These are phyloP conservation scores for Cutaneotrichosporon cutaneum DNA, from an alignment of 1,284 basidiomycete genomes.

Conservation along the genomic window DNA sequence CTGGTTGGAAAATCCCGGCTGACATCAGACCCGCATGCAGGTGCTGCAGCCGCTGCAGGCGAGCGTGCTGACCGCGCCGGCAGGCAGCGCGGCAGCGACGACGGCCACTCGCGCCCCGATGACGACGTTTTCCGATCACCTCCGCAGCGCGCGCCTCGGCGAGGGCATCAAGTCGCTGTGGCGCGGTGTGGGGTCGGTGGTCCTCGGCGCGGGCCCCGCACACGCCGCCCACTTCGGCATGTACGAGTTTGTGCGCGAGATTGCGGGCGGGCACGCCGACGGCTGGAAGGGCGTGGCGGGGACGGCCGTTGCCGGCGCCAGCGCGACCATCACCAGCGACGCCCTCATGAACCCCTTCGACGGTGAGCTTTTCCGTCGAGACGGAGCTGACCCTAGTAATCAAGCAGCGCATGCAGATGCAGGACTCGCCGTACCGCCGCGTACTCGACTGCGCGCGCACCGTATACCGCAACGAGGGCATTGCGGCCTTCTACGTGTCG, in stretches of 20 bases:
- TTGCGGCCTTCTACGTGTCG: constrained; percentile 93
- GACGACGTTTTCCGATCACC: constrained; percentile 45
- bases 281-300: constrained; percentile 50
- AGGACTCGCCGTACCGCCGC: constrained; percentile 83
- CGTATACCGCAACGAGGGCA: constrained; percentile 82
- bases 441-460: constrained; percentile 74
- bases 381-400: constrained; percentile 64
- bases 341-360: constrained; percentile 99
- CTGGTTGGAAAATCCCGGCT: not conserved
- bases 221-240: constrained; percentile 98
- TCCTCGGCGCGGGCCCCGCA: constrained; percentile 94
- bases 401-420: constrained; percentile 98
- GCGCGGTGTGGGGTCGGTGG: constrained; percentile 96
- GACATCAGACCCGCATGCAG: constrained; percentile 92
- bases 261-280: constrained; percentile 68
- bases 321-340: constrained; percentile 92
- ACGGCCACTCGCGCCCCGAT: constrained; percentile 32
- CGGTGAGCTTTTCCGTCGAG: constrained; percentile 59
- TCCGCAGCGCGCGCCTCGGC: constrained; percentile 68
- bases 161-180: constrained; percentile 90
- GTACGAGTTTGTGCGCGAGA: constrained; percentile 91
- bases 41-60: constrained; percentile 61
- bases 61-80: constrained; percentile 52
- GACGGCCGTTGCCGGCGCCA: constrained; percentile 85
- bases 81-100: constrained; percentile 69